A percentile compares a stretch with the other conserved stretches of the same genome.
phyloP scores from a whole-genome alignment of 2,329 filamentous ascomycete genomes.

The Colletotrichum cuscutae region DNA sequence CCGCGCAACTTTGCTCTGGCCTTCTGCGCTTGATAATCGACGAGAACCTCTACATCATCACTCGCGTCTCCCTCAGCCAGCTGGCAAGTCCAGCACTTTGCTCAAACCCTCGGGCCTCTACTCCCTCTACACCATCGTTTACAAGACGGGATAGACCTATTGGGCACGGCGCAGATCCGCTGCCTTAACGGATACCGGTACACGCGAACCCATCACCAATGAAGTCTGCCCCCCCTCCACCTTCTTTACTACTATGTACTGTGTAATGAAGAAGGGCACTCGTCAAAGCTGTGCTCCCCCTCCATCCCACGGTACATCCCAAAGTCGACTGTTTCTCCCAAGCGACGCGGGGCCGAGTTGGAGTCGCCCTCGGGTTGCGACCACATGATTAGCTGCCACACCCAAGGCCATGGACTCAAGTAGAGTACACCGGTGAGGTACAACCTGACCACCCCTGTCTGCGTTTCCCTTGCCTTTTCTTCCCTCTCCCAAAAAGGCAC shows the following conservation, averaged over 20 bases:
- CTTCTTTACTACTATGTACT: not conserved
- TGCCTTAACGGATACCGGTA: conserved; percentile 19
- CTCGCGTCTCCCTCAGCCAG: not conserved
- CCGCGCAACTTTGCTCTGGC: not conserved
- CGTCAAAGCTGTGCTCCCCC: not conserved
- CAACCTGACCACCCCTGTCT: conserved; percentile 5
- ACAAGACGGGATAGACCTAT: conserved; percentile 10
- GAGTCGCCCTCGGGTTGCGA: conserved; percentile 17
- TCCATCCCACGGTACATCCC: not conserved
- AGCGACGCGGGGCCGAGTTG: conserved; percentile 23
- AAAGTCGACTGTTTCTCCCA: not conserved
- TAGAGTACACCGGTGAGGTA: conserved; percentile 16
- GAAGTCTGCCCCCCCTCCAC: not conserved
- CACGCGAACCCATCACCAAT: conserved; percentile 9
- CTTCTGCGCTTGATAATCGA: not conserved
- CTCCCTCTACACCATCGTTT: conserved; percentile 29
- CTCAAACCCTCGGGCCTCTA: conserved; percentile 18
- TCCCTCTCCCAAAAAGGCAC: not conserved
- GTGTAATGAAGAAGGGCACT: not conserved
- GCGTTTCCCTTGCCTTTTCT: not conserved
- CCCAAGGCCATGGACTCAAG: conserved; percentile 14
- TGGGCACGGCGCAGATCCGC: conserved; percentile 19
- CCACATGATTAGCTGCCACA: conserved; percentile 31
- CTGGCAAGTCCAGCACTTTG: not conserved
- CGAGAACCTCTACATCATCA: not conserved